phyloP scores from a whole-genome alignment of 2,329 filamentous ascomycete species.

The Fusarium torreyae region DNA sequence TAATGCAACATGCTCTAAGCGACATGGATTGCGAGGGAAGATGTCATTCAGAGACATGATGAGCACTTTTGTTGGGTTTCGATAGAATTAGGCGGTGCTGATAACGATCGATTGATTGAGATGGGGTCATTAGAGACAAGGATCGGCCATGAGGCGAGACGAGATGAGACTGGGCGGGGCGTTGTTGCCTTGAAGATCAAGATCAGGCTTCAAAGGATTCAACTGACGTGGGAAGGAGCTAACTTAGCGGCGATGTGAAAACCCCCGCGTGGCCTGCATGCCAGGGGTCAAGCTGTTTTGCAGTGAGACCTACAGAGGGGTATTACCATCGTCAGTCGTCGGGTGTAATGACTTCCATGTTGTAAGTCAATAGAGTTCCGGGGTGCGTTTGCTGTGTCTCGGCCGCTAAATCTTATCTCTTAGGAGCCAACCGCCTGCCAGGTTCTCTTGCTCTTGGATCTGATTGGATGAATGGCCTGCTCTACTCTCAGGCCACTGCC shows the following conservation, averaged over 20 bases:
- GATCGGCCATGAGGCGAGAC: conserved; percentile 19
- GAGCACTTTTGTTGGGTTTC: conserved; percentile 36
- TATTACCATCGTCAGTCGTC: not conserved
- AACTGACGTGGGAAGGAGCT: conserved; percentile 9
- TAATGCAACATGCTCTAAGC: conserved; percentile 21
- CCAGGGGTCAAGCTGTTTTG: conserved; percentile 11
- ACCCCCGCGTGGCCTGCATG: not conserved
- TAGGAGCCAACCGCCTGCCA: not conserved
- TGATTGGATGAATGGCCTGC: conserved; percentile 5
- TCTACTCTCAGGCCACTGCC: not conserved
- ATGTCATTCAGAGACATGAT: conserved; percentile 13
- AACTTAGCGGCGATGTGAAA: not conserved
- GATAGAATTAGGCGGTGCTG: conserved; percentile 22
- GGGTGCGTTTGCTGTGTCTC: conserved; percentile 17
- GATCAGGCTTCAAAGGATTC: conserved; percentile 14
- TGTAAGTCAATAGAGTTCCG: conserved; percentile 24
- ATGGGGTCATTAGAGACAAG: conserved; percentile 17
- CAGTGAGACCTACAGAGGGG: not conserved
- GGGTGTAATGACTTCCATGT: conserved; percentile 1
- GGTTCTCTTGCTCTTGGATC: not conserved
- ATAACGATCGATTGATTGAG: conserved; percentile 32
- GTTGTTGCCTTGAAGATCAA: conserved; percentile 1
- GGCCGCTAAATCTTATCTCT: conserved; percentile 41
- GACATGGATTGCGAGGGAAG: conserved; percentile 6
- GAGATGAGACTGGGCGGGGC: conserved; percentile 5